Conservation (phyloP, 257 asterid species). For the Plantago major region DNA sequence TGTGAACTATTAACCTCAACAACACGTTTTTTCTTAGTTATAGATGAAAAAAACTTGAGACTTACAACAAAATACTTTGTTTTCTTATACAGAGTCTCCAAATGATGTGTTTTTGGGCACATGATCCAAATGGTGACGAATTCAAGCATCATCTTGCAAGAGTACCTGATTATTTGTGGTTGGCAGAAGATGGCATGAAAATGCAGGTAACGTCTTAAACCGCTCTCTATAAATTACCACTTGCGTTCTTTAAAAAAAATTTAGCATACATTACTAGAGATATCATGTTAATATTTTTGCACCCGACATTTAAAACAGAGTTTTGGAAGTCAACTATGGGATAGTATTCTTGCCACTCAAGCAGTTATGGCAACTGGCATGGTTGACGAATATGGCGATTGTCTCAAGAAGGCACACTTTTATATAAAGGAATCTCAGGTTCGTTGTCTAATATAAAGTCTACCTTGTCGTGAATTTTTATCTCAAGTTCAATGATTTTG, state of each 20-base stretch:
- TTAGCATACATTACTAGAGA: too few relatives aligned
- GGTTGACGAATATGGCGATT: constrained; percentile 72
- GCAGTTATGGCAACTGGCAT: constrained; percentile 67
- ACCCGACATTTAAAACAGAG: constrained; percentile 25
- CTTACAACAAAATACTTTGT: neutral
- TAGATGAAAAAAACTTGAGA: too few relatives aligned
- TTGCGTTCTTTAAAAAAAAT: too few relatives aligned
- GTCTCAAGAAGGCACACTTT: constrained; percentile 65
- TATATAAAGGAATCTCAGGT: constrained; percentile 76
- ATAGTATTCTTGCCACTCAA: constrained; percentile 53
- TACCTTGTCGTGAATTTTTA: neutral
- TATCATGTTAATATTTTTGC: neutral
- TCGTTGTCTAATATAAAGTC: neutral
- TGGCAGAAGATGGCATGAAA: constrained; percentile 91
- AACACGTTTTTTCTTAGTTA: neutral
- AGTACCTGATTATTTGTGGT: constrained; percentile 75
- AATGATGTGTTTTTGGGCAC: constrained; percentile 87
- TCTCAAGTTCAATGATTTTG: neutral
- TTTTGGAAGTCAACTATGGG: constrained; percentile 85
- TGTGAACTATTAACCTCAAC: too few relatives aligned
- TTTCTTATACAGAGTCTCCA: constrained; percentile 45
- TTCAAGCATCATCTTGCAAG: constrained; percentile 72
- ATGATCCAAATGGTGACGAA: constrained; percentile 59
- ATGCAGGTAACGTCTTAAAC: constrained; percentile 42
- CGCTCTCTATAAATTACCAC: neutral